These are phyloP conservation scores for Sarocladium strictum DNA, from an alignment of 2,329 filamentous ascomycete species.

Conservation along the genomic window DNA sequence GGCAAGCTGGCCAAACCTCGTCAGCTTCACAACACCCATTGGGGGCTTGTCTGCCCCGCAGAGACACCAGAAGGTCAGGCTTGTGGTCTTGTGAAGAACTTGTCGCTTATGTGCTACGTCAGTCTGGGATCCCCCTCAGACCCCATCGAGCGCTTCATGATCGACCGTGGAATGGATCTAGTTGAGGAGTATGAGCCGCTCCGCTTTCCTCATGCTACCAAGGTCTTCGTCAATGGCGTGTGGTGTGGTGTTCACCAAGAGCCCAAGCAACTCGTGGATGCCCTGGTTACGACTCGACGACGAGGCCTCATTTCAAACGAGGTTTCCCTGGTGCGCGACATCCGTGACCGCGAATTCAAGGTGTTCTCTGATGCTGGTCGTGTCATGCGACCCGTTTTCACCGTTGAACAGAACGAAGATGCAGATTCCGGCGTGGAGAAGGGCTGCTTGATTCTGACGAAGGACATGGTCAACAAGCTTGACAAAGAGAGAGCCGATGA, in stretches of 20 bases:
- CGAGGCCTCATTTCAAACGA: conserved; percentile 83
- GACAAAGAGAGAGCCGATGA: conserved; percentile 68
- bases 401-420: conserved; percentile 83
- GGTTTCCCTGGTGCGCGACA: conserved; percentile 91
- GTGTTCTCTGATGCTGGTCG: conserved; percentile 96
- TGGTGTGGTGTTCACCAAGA: conserved; percentile 97
- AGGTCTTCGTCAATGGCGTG: conserved; percentile 95
- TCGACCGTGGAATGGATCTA: conserved; percentile 90
- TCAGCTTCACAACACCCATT: conserved; percentile 97
- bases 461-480: conserved; percentile 68
- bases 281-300: conserved; percentile 71
- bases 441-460: conserved; percentile 75
- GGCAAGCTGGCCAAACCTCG: conserved; percentile 97
- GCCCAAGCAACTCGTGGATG: conserved; percentile 74
- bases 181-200: conserved; percentile 89
- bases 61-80: conserved; percentile 98
- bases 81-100: conserved; percentile 95
- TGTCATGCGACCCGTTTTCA: conserved; percentile 89
- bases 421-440: conserved; percentile 51
- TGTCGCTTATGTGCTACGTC: conserved; percentile 97
- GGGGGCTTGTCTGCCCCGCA: conserved; percentile 94
- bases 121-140: conserved; percentile 89
- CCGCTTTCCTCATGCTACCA: conserved; percentile 87
- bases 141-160: conserved; percentile 92
- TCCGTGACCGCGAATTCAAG: conserved; percentile 95